Base-by-base conservation (phyloP, 331 rosid species). In the Ulmus americana region DNA sequence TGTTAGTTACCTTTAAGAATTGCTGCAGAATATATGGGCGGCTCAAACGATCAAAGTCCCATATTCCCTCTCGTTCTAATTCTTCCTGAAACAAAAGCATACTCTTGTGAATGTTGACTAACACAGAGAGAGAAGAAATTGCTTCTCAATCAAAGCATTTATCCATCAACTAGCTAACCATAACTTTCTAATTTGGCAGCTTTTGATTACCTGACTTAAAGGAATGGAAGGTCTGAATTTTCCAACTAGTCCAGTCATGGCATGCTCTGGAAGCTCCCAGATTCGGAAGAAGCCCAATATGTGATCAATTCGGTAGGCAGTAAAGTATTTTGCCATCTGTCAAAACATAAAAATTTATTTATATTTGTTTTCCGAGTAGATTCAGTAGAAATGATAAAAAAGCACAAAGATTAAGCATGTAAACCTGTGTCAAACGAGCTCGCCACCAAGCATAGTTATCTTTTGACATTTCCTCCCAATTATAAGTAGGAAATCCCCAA, bases 401-500 rank as follows among this genome's bases (percentile, higher is more conserved):
- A 50, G 53, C 38, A 38, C 8, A 11, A 46, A 65, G 41, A 50
- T 53, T 35, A 28, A 64, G 28, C 44, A 44, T 46, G 65, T 69
- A 58, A 71, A 92, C 98, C 98, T 92, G 97, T n/a, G 97, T 75
- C 65, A 92, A 83, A 46, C 98, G 95, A 80, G 85, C 85, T 43
- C 85, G 80, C 98, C 98, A 92, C 98, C 98, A 92, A 72, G 77
- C 88, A 79, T 86, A 92, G 71, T 92, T 89, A 64, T 89, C 98
- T 74, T 83, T 92, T 13, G 96, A 85, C 98, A 92, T 92, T 71
- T 89, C 98, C 78, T 92, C 95, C 98, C 98, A 92, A 71, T 92
- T 89, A 81, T 92, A 92, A 39, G 98, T 92, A 48, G 98, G 98
- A 73, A 92, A 92, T 13, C 98, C 98, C 98, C 98, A 92, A 68